phyloP scores from a whole-genome alignment of 306 rosid genomes.

The Styphnolobium japonicum region DNA sequence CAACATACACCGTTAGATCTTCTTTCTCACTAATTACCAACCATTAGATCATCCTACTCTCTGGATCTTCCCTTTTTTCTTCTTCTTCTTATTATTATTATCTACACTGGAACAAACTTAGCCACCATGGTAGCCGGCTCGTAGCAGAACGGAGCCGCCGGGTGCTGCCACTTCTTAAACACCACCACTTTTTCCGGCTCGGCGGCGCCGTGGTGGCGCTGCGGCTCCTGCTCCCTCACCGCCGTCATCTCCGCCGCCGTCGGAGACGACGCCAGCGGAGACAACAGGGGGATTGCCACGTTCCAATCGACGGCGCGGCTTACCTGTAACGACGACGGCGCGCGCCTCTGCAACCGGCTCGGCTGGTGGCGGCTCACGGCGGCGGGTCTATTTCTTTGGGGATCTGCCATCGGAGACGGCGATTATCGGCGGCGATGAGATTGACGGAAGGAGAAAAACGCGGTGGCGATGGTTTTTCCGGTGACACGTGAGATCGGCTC shows the following conservation, averaged over 20 bases:
- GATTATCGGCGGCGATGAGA: neutral
- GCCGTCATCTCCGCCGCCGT: constrained; percentile 28
- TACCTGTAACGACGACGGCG: constrained; percentile 72
- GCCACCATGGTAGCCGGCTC: constrained; percentile 51
- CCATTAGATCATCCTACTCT: constrained; percentile 16
- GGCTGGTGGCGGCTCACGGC: constrained; percentile 33
- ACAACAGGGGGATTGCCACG: constrained; percentile 84
- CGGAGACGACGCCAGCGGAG: constrained; percentile 74
- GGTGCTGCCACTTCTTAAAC: constrained; percentile 90
- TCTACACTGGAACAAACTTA: constrained; percentile 61
- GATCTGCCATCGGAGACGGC: constrained; percentile 52
- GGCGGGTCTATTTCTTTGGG: constrained; percentile 19
- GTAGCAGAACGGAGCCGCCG: constrained; percentile 88
- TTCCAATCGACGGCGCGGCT: constrained; percentile 69
- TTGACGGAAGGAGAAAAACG: neutral
- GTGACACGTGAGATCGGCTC: neutral
- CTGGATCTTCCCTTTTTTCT: neutral
- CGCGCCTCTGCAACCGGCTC: constrained; percentile 77
- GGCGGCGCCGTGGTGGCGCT: constrained; percentile 19
- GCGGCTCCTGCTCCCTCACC: constrained; percentile 31
- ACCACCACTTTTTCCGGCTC: constrained; percentile 43
- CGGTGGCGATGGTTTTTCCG: neutral
- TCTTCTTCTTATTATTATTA: neutral
- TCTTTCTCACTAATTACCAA: neutral
- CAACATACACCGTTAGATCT: constrained; percentile 37